Evolutionary conservation across 106 monocot genomes (phyloP).

Genomic region (Acanthochlamys bracteata): DNA sequence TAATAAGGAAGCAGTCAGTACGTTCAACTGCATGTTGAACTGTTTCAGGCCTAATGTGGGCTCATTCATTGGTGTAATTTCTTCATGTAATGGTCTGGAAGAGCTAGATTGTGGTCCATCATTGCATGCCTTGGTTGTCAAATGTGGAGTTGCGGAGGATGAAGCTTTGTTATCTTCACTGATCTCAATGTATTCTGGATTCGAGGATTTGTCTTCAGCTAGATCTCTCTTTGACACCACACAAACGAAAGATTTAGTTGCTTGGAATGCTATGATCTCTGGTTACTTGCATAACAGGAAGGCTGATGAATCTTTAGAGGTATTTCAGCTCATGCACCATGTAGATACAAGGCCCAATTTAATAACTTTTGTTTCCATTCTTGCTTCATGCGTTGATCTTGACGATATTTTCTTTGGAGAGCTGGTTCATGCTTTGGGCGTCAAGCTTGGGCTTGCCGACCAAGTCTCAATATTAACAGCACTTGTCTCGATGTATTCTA

Average conservation of each 20-base stretch:
- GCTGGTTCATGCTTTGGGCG: constrained; percentile 34
- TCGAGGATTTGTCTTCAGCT: constrained; percentile 23
- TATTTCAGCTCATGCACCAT: constrained; percentile 29
- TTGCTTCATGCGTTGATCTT: constrained; percentile 36
- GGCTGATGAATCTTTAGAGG: constrained; percentile 18
- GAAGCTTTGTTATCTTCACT: constrained; percentile 36
- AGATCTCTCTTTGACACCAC: constrained; percentile 24
- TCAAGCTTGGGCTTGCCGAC: constrained; percentile 30
- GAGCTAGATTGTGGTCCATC: constrained; percentile 7
- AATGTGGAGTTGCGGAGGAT: constrained; percentile 22
- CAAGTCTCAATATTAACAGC: constrained; percentile 30
- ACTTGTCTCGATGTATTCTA: constrained; percentile 56
- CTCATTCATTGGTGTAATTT: constrained; percentile 37
- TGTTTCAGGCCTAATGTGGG: constrained; percentile 33
- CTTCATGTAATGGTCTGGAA: constrained; percentile 7
- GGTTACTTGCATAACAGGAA: constrained; percentile 27
- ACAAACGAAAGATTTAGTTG: constrained; percentile 22
- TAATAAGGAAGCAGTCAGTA: constrained; percentile 21
- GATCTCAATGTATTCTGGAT: constrained; percentile 53
- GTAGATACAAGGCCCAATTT: constrained; percentile 25
- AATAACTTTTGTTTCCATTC: constrained; percentile 35
- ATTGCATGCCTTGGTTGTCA: constrained; percentile 45
- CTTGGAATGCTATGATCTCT: constrained; percentile 67
- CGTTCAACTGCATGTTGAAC: constrained; percentile 22
- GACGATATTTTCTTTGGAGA: constrained; percentile 15